Evolutionary conservation across 2,329 filamentous ascomycete species (phyloP).

Genomic region (Penicillium hordei): DNA sequence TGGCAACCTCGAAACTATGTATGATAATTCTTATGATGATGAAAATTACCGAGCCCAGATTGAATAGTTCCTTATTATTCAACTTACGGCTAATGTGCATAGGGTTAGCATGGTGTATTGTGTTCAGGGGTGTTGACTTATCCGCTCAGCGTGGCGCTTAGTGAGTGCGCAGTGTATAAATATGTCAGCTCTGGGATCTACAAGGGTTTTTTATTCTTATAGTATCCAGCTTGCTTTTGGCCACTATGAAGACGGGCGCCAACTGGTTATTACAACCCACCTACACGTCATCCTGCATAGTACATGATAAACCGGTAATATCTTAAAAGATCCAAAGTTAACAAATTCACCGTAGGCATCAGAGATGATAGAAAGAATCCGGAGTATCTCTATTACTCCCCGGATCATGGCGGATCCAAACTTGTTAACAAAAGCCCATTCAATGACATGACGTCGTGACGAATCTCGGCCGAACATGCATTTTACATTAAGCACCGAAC

Average conservation of each 20-base stretch:
- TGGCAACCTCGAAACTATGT: background rate
- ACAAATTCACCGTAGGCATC: too few species aligned
- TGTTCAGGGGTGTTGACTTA: background rate
- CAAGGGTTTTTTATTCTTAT: background rate
- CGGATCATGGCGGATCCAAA: background rate
- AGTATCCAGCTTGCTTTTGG: background rate
- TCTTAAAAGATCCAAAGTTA: background rate
- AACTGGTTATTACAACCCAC: background rate
- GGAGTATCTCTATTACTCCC: background rate
- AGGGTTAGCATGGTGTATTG: background rate
- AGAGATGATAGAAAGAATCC: too few species aligned
- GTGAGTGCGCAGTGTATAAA: background rate
- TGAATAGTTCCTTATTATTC: background rate
- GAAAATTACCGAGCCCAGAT: background rate
- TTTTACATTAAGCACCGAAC: background rate
- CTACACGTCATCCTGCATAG: background rate
- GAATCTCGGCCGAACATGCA: background rate
- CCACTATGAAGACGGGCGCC: background rate
- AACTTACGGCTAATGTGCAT: background rate
- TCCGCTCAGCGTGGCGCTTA: background rate
- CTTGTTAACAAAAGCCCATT: background rate
- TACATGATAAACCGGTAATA: background rate
- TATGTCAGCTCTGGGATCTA: background rate
- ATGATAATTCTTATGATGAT: background rate
- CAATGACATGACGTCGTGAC: background rate